Conservation (phyloP, 2,329 filamentous ascomycete genomes). For the Coleophoma eucalyptorum region DNA sequence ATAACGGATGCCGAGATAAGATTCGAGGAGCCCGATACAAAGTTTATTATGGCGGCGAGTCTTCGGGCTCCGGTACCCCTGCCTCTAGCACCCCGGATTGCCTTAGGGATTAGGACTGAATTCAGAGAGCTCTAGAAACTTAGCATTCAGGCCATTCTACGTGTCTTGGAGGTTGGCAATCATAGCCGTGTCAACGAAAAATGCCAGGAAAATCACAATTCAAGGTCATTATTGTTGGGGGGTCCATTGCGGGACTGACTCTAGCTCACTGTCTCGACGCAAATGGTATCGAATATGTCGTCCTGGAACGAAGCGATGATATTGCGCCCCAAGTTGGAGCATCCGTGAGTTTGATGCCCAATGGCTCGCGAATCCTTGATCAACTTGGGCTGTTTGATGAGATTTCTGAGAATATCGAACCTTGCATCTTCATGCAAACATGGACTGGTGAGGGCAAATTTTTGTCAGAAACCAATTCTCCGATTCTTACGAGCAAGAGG, state of each 20-base stretch:
- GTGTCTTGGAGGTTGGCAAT: too few relatives aligned
- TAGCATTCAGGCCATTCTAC: too few relatives aligned
- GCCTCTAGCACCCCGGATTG: too few relatives aligned
- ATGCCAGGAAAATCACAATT: not conserved
- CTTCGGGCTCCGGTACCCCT: too few relatives aligned
- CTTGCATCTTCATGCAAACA: not conserved
- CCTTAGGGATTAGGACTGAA: too few relatives aligned
- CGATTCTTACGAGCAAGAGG: not conserved
- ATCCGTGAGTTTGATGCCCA: conserved; percentile 38
- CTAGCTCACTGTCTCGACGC: conserved; percentile 40
- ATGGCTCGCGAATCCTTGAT: conserved; percentile 41
- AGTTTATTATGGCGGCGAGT: too few relatives aligned
- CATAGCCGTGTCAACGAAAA: too few relatives aligned
- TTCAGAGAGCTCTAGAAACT: too few relatives aligned
- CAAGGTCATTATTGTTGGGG: conserved; percentile 42
- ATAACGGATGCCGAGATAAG: too few relatives aligned
- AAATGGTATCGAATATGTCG: conserved; percentile 39
- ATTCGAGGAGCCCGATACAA: too few relatives aligned
- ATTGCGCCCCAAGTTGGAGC: conserved; percentile 42
- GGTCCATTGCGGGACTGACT: conserved; percentile 39
- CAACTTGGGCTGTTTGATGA: conserved; percentile 38
- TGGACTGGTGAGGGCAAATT: not conserved
- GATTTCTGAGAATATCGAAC: not conserved
- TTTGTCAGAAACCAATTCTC: not conserved
- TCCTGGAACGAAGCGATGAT: conserved; percentile 37